Percentiles rank a stretch among this genome's conserved stretches.
Evolutionary conservation across 371 early-diverging fungal species (phyloP).

Genomic region (Circinella umbellata): DNA sequence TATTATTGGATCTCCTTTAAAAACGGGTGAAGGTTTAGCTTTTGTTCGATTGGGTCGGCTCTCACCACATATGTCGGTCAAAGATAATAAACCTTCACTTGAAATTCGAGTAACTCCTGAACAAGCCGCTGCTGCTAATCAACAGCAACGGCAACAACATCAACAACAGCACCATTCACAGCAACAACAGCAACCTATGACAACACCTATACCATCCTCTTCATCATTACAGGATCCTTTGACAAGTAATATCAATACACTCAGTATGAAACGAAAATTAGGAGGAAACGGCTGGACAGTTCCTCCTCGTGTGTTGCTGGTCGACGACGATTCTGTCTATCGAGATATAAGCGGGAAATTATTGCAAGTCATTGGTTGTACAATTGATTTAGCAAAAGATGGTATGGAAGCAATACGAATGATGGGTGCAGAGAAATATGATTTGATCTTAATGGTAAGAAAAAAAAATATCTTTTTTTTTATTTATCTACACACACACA

Average conservation of each 20-base stretch:
- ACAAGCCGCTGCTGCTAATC: background rate
- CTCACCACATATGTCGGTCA: conserved; percentile 39
- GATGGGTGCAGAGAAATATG: conserved; percentile 69
- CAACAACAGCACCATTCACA: background rate
- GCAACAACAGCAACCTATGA: background rate
- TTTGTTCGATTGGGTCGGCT: conserved; percentile 56
- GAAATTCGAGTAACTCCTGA: conserved; percentile 30
- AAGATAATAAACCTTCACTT: conserved; percentile 41
- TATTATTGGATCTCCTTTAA: conserved; percentile 43
- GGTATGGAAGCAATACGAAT: conserved; percentile 75
- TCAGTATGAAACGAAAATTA: conserved; percentile 9
- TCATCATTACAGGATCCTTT: background rate
- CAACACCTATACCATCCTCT: background rate
- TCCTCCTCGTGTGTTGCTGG: conserved; percentile 74
- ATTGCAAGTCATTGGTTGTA: conserved; percentile 72
- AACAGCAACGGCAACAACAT: background rate
- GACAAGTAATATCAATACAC: background rate
- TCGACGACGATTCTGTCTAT: conserved; percentile 79
- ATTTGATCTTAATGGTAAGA: conserved; percentile 78
- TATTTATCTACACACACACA: no score
- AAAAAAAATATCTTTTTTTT: background rate
- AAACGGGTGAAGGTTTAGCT: conserved; percentile 50
- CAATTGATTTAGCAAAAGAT: conserved; percentile 75
- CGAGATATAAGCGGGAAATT: conserved; percentile 67
- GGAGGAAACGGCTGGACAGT: conserved; percentile 59